A percentile compares a stretch with the other conserved stretches of the same genome.
phyloP scores from a whole-genome alignment of 225 moss, liverwort and hornwort genomes.

The Bryum argenteum region DNA sequence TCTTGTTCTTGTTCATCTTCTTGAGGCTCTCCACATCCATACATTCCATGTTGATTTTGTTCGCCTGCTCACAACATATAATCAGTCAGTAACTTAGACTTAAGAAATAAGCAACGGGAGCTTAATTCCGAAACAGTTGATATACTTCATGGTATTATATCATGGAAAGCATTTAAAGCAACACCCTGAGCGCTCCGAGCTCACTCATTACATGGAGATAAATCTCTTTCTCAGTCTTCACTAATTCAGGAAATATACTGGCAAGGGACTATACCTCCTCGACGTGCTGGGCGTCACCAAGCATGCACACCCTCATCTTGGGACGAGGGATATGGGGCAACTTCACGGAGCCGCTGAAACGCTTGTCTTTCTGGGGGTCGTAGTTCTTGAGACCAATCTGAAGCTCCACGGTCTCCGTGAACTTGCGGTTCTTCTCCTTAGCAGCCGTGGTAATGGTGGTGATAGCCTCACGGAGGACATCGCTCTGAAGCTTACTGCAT shows the following conservation, averaged over 20 bases:
- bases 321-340: constrained; percentile 80
- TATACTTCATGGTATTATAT: too few species aligned
- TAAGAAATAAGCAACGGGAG: too few species aligned
- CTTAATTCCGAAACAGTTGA: too few species aligned
- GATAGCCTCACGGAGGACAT: constrained; percentile 75
- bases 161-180: too few species aligned
- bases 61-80: constrained; percentile 25
- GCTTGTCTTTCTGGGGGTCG: constrained; percentile 88
- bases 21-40: constrained; percentile 71
- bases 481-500: constrained; percentile 88
- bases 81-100: neutral
- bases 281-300: constrained; percentile 76
- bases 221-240: too few species aligned
- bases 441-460: constrained; percentile 47
- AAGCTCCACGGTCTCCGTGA: constrained; percentile 78
- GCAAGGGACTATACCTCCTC: too few species aligned
- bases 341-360: constrained; percentile 87
- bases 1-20: constrained; percentile 68
- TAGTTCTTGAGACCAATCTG: constrained; percentile 95
- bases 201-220: too few species aligned
- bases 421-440: constrained; percentile 81
- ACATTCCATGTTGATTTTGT: constrained; percentile 50
- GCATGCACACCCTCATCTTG: constrained; percentile 90
- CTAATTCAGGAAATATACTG: too few species aligned
- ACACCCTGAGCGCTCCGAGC: too few species aligned